Base-by-base conservation (phyloP, 108 stramenopile species). In the Cyclotella baltica region DNA sequence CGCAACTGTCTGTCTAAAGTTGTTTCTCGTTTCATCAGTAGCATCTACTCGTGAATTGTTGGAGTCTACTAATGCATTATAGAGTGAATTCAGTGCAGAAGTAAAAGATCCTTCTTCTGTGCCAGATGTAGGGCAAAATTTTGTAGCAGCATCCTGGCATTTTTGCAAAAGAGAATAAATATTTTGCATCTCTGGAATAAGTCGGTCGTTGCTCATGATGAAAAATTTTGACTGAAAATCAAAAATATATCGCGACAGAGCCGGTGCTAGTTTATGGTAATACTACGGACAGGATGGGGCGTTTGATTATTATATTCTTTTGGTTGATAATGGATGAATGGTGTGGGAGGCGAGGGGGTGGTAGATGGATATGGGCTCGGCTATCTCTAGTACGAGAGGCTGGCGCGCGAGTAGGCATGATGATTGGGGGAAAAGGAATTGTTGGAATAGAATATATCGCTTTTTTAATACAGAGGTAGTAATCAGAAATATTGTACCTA, bases 151-250 rank as follows among this genome's bases (percentile, higher is more conserved):
- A 15, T 13, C 23, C 57, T 65, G 69, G 33, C 62, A 70, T 65
- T 78, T 25, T 37, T 55, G 25, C 69, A 78, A 36, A 10, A 78
- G 69, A 3, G 50, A 23, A 34, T 34, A 37, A 34, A 77, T 51
- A 18, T 53, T 18, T 16, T 67, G 57, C 55, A 58, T 67, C 37
- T 64, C n/a, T 5, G 47, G 13, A 25, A 48, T 2, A 6, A 2
- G n/a, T 16, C 1, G 47, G 47, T 1, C 47, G 2, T 6, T 48
- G 47, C n/a, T 48, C 47, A 48, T 48, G 6, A 48, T 48, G 47
- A n/a, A n/a, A n/a, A 56, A 35, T 31, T 28, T 34, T 28, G 68
- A 47, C 1, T 50, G 8, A 57, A 11, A 57, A 57, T 2, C n/a
- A n/a, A n/a, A n/a, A n/a, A n/a, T n/a, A n/a, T n/a, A n/a, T n/a